Percentiles rank a stretch among this genome's conserved stretches.
Conservation (phyloP, 2,329 filamentous ascomycete genomes). For the Allantophomopsis lycopodina region DNA sequence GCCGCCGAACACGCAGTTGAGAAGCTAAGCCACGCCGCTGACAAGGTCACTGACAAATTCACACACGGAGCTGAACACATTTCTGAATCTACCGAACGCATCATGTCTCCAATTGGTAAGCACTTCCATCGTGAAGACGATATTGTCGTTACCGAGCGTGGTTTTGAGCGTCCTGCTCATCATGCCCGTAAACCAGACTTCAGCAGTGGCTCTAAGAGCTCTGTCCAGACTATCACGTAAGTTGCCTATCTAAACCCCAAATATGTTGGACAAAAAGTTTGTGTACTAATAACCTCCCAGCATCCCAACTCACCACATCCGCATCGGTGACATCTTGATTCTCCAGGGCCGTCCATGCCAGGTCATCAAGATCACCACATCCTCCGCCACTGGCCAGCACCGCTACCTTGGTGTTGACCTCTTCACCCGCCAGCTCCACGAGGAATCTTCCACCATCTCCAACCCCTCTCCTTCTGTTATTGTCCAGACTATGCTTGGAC, state of each 20-base stretch:
- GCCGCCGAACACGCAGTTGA: too few relatives aligned
- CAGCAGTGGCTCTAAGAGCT: too few relatives aligned
- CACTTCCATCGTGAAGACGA: background rate
- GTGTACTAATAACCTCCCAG: too few relatives aligned
- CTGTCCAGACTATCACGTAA: too few relatives aligned
- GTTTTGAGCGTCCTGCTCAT: background rate
- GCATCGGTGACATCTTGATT: conserved; percentile 96
- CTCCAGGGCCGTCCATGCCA: conserved; percentile 98
- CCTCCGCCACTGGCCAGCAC: conserved; percentile 95
- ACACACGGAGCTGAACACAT: too few relatives aligned
- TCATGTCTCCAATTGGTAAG: too few relatives aligned
- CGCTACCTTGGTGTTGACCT: conserved; percentile 99
- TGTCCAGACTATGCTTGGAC: conserved; percentile 98
- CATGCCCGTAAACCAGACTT: too few relatives aligned
- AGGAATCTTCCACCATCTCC: conserved; percentile 96
- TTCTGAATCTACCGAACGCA: too few relatives aligned
- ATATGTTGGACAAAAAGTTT: too few relatives aligned
- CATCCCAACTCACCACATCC: conserved; percentile 99
- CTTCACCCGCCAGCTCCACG: conserved; percentile 98
- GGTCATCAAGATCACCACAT: conserved; percentile 99
- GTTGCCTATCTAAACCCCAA: too few relatives aligned
- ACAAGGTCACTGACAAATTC: background rate
- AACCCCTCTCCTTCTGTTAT: conserved; percentile 94
- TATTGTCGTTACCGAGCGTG: background rate
- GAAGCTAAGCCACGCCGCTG: background rate